These are phyloP conservation scores for Cercophora scortea DNA, from an alignment of 495 filamentous ascomycete species.

Conservation along the genomic window DNA sequence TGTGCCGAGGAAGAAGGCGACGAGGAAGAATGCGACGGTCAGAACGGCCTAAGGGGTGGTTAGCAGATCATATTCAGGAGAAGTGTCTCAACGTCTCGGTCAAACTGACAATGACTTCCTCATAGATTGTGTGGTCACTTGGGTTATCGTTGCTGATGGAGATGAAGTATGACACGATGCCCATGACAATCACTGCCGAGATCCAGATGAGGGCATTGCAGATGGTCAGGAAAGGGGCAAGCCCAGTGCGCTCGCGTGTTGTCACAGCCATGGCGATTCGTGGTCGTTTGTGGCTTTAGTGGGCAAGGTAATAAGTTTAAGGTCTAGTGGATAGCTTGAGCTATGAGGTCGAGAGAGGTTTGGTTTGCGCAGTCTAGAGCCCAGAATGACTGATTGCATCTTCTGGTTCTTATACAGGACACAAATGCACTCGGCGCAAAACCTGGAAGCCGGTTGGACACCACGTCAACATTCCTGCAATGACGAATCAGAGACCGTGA, in stretches of 20 bases:
- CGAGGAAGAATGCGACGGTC: slow-evolving; percentile 51
- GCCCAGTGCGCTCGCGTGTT: slow-evolving; percentile 3
- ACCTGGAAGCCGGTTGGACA: neutral
- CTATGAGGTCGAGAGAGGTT: neutral
- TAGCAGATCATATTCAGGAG: neutral
- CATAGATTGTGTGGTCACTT: slow-evolving; percentile 43
- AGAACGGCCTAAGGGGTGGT: slow-evolving; percentile 35
- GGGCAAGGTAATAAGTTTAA: neutral
- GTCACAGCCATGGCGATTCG: slow-evolving; percentile 1
- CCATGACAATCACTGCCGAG: slow-evolving; percentile 54
- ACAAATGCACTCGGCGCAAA: no score
- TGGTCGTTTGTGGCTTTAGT: neutral
- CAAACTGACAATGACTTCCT: slow-evolving; percentile 48
- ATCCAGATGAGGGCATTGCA: slow-evolving; percentile 39
- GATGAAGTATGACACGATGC: slow-evolving; percentile 50
- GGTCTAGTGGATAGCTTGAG: neutral
- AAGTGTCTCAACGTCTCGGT: neutral
- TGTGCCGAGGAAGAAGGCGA: slow-evolving; percentile 47
- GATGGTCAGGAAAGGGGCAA: slow-evolving; percentile 19
- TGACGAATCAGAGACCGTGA: neutral
- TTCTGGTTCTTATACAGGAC: no score
- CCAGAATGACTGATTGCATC: no score
- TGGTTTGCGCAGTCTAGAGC: neutral
- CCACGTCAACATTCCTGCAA: neutral
- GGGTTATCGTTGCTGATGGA: slow-evolving; percentile 17